Conservation (phyloP, 257 asterid genomes). For the Solanum habrochaites region DNA sequence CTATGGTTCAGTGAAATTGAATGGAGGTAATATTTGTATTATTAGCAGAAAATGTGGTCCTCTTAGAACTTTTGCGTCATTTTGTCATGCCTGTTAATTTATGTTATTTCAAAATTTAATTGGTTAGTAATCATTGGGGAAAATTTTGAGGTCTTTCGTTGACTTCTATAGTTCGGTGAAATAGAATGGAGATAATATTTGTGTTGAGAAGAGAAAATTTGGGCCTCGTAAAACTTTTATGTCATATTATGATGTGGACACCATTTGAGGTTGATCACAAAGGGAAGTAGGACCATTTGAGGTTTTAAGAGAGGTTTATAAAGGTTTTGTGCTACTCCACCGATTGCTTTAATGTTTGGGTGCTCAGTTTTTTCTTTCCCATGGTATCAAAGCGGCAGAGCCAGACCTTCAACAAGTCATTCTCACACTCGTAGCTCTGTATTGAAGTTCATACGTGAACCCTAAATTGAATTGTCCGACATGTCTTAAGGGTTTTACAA, state of each 20-base stretch:
- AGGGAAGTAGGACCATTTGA: not conserved
- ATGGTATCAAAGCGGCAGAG: not conserved
- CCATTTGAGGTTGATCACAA: not conserved
- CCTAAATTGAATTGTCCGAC: not conserved
- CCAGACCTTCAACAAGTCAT: not conserved
- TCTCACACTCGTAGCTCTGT: not conserved
- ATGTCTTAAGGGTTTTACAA: not conserved
- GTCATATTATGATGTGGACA: not conserved
- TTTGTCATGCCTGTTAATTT: not conserved
- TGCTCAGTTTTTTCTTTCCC: not conserved
- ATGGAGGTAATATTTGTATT: not conserved
- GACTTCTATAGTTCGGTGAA: not conserved
- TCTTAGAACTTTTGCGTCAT: not conserved
- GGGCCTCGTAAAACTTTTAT: not conserved
- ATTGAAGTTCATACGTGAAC: not conserved
- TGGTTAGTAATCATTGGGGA: not conserved
- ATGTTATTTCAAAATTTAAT: not conserved
- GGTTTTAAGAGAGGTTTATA: not conserved
- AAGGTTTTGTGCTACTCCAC: not conserved
- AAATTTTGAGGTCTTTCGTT: not conserved
- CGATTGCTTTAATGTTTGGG: not conserved
- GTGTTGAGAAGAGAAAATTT: not conserved
- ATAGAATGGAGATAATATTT: not conserved
- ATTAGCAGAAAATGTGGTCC: not conserved
- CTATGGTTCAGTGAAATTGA: not conserved